Conservation (phyloP, 352 stramenopile species). For the Globisporangium barbulae region DNA sequence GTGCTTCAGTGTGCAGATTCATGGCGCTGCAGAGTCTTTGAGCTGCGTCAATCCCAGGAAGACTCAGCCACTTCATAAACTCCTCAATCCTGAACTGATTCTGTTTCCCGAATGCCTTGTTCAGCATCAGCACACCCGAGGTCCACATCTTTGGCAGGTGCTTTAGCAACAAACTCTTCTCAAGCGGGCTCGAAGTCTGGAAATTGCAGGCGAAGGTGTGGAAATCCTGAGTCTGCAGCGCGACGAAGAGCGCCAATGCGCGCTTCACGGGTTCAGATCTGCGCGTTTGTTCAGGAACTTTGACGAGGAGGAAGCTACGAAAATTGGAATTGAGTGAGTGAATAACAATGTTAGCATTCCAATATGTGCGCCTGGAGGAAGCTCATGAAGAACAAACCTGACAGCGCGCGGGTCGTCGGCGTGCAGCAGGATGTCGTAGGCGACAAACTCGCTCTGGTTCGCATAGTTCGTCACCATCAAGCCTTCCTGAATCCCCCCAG, state of each 20-base stretch:
- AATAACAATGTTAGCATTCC: background rate
- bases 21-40: conserved; percentile 35
- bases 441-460: conserved; percentile 36
- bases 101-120: conserved; percentile 61
- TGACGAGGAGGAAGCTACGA: conserved; percentile 29
- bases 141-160: conserved; percentile 41
- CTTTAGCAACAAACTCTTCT: conserved; percentile 37
- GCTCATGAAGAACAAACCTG: conserved; percentile 16
- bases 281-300: conserved; percentile 25
- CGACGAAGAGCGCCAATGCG: conserved; percentile 49
- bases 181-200: conserved; percentile 27
- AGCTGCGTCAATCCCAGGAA: conserved; percentile 21
- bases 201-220: conserved; percentile 28
- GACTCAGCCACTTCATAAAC: conserved; percentile 29
- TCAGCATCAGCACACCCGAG: conserved; percentile 37
- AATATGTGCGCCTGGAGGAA: background rate
- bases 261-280: conserved; percentile 22
- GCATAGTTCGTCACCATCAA: background rate
- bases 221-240: conserved; percentile 48
- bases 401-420: conserved; percentile 41
- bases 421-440: conserved; percentile 59
- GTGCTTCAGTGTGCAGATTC: conserved; percentile 40
- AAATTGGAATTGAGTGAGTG: background rate
- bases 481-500: background rate
- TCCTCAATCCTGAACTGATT: conserved; percentile 46